phyloP scores from a whole-genome alignment of 1,284 basidiomycete species.

The Hymenochaete sp. region DNA sequence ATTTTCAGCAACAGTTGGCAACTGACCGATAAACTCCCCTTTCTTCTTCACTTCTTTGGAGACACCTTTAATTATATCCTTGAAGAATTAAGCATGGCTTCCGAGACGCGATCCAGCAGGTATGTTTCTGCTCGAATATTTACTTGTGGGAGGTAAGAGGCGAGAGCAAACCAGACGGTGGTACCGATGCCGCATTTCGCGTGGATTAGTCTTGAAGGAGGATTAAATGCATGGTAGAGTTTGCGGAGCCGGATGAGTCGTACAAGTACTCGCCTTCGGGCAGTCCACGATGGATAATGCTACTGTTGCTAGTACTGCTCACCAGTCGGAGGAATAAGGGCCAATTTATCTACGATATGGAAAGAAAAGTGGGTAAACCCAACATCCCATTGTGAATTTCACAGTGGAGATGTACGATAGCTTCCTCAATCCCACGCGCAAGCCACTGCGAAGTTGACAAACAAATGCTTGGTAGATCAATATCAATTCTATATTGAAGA shows the following conservation, averaged over 20 bases:
- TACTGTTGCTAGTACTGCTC: conserved; percentile 74
- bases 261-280: conserved; percentile 76
- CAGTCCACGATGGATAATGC: conserved; percentile 64
- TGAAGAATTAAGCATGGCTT: conserved; percentile 43
- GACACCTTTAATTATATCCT: conserved; percentile 36
- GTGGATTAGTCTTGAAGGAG: conserved; percentile 40
- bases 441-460: conserved; percentile 80
- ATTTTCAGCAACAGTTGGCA: conserved; percentile 55
- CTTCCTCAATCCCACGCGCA: conserved; percentile 65
- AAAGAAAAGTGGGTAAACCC: not conserved
- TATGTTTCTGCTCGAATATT: conserved; percentile 40
- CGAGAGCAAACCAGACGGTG: conserved; percentile 70
- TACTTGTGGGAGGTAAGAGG: conserved; percentile 62
- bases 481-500: not conserved
- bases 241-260: conserved; percentile 19
- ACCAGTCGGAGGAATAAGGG: conserved; percentile 63
- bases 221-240: conserved; percentile 5
- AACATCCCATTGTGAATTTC: not conserved
- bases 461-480: not conserved
- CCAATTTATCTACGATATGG: conserved; percentile 58
- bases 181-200: conserved; percentile 55
- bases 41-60: conserved; percentile 49
- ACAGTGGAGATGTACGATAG: conserved; percentile 41
- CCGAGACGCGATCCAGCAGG: conserved; percentile 59
- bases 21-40: conserved; percentile 59